These are phyloP conservation scores for Singerocomus rubriflavus DNA, from an alignment of 1,284 basidiomycete genomes.

Conservation along the genomic window DNA sequence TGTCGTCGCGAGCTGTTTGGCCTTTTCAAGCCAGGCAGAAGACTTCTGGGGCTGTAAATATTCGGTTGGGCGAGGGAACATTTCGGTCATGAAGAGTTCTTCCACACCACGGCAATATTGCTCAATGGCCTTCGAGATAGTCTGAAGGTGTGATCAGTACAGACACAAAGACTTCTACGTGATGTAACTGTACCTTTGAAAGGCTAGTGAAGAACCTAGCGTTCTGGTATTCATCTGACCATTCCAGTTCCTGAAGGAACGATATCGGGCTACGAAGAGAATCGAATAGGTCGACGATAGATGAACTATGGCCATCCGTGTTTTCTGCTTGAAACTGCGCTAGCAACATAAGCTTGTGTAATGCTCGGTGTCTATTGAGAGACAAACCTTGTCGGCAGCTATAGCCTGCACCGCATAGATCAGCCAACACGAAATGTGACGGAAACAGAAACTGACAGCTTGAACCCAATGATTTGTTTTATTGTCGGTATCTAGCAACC, in stretches of 20 bases:
- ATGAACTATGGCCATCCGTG: slow-evolving; percentile 86
- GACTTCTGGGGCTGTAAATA: slow-evolving; percentile 79
- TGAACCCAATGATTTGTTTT: slow-evolving; percentile 96
- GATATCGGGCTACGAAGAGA: slow-evolving; percentile 89
- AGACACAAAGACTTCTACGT: neutral
- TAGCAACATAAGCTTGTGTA: slow-evolving; percentile 8
- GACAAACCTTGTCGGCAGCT: slow-evolving; percentile 76
- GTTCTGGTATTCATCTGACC: slow-evolving; percentile 88
- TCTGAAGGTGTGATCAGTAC: slow-evolving; percentile 46
- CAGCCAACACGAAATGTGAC: neutral
- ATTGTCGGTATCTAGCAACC: slow-evolving; percentile 86
- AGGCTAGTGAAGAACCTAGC: slow-evolving; percentile 88
- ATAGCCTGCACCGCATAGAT: slow-evolving; percentile 57
- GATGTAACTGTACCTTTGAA: slow-evolving; percentile 58
- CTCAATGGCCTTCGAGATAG: slow-evolving; percentile 87
- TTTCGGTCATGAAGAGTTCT: slow-evolving; percentile 88
- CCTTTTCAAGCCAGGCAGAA: slow-evolving; percentile 94
- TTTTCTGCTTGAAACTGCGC: slow-evolving; percentile 82
- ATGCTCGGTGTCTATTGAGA: neutral
- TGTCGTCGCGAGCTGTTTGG: slow-evolving; percentile 69
- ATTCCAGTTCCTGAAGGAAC: slow-evolving; percentile 86
- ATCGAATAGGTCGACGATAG: slow-evolving; percentile 94
- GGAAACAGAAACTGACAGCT: slow-evolving; percentile 52
- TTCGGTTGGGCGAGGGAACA: slow-evolving; percentile 83
- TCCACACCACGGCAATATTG: slow-evolving; percentile 90